Evolutionary conservation across 805 yeast species (phyloP).

Genomic region (Sungouiella blattae): DNA sequence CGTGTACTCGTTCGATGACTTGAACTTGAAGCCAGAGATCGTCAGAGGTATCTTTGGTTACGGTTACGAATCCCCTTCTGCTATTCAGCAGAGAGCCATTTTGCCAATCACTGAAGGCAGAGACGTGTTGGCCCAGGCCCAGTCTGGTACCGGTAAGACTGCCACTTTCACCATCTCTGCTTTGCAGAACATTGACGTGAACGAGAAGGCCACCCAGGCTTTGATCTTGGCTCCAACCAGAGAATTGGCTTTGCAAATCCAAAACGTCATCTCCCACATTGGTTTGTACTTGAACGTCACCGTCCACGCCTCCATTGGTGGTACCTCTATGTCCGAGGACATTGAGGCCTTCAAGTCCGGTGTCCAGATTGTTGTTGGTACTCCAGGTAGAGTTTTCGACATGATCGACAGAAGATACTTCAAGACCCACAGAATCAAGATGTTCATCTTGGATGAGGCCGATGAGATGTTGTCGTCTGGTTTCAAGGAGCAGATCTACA

Average conservation of each 20-base stretch:
- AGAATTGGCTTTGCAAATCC: conserved; percentile 95
- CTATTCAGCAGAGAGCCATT: conserved; percentile 80
- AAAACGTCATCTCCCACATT: conserved; percentile 83
- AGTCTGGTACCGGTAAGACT: conserved; percentile 90
- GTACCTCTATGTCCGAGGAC: conserved; percentile 87
- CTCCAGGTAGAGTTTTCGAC: conserved; percentile 97
- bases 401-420: conserved; percentile 90
- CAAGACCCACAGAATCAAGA: conserved; percentile 78
- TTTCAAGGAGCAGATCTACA: conserved; percentile 92
- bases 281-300: conserved; percentile 88
- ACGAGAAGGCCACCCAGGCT: conserved; percentile 79
- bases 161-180: conserved; percentile 80
- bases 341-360: conserved; percentile 78
- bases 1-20: conserved; percentile 64
- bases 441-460: conserved; percentile 97
- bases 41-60: conserved; percentile 74
- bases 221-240: conserved; percentile 95
- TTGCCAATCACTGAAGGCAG: conserved; percentile 72
- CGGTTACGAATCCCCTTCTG: conserved; percentile 80
- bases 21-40: conserved; percentile 68
- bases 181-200: conserved; percentile 70
- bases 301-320: conserved; percentile 97
- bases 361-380: conserved; percentile 93
- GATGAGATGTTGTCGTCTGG: conserved; percentile 95
- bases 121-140: conserved; percentile 79